Evolutionary conservation across 2,329 filamentous ascomycete species (phyloP).

Genomic region (Botrytis galanthina): DNA sequence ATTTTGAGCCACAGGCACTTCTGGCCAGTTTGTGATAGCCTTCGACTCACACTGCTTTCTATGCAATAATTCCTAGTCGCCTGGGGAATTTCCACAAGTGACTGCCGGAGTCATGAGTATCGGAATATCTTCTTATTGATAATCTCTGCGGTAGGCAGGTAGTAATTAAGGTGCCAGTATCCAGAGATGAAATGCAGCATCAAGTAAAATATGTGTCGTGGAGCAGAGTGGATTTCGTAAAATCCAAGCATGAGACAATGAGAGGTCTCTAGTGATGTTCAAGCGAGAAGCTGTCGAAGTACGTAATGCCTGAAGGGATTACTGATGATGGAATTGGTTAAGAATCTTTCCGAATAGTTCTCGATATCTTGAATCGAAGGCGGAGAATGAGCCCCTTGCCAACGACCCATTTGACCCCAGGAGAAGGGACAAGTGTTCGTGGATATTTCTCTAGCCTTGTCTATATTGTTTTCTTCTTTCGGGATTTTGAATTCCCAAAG

Average conservation of each 20-base stretch:
- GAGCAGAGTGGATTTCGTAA: background rate
- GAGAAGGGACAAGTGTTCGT: slow-evolving; percentile 1
- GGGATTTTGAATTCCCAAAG: background rate
- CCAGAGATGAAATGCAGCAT: background rate
- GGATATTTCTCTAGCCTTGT: background rate
- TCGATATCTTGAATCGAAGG: background rate
- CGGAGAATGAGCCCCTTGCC: background rate
- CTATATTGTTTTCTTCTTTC: background rate
- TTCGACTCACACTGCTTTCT: no score
- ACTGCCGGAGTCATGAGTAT: background rate
- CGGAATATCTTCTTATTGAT: background rate
- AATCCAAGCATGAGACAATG: background rate
- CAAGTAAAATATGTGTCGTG: background rate
- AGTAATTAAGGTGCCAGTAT: background rate
- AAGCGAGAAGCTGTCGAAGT: background rate
- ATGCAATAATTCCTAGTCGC: background rate
- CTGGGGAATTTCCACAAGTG: background rate
- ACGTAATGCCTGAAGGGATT: background rate
- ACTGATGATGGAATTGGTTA: background rate
- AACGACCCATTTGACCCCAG: background rate
- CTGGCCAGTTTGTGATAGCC: background rate
- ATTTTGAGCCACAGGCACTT: background rate
- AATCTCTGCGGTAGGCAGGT: background rate
- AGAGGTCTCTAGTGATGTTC: background rate
- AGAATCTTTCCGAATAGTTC: background rate